phyloP scores from a whole-genome alignment of 352 stramenopile genomes.

The Blastocystis sp. region DNA sequence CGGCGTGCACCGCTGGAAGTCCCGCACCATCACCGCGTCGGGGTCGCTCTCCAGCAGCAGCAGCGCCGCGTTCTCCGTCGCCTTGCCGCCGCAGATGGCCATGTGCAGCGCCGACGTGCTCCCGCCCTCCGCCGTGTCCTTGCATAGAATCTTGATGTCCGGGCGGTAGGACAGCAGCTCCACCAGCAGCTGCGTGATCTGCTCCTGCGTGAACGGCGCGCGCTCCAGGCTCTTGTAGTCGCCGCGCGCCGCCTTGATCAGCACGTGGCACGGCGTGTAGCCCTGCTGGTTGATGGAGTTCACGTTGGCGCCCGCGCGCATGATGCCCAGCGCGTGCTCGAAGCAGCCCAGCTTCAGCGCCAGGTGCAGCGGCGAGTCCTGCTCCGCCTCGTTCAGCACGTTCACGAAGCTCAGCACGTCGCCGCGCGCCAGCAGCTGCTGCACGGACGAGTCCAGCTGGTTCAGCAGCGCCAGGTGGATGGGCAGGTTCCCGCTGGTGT shows the following conservation, averaged over 20 bases:
- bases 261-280: constrained; percentile 19
- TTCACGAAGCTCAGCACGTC: constrained; percentile 34
- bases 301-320: constrained; percentile 5
- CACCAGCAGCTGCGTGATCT: background rate
- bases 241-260: constrained; percentile 22
- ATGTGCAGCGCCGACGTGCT: constrained; percentile 53
- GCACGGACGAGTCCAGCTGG: constrained; percentile 28
- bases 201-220: background rate
- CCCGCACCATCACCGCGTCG: constrained; percentile 27
- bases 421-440: constrained; percentile 5
- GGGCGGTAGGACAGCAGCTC: constrained; percentile 9
- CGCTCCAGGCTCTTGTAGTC: background rate
- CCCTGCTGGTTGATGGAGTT: constrained; percentile 25
- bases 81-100: constrained; percentile 46
- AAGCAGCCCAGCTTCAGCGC: constrained; percentile 53
- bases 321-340: constrained; percentile 27
- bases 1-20: constrained; percentile 45
- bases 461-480: constrained; percentile 50
- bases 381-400: background rate
- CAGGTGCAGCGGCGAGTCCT: constrained; percentile 56
- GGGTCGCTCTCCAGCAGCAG: constrained; percentile 25
- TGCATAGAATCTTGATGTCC: constrained; percentile 17
- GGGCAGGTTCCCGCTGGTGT: constrained; percentile 27
- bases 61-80: constrained; percentile 34
- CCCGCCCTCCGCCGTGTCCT: background rate